Evolutionary conservation across 768 basidiomycete species (phyloP).

Genomic region (Dacryopinax spathularia): DNA sequence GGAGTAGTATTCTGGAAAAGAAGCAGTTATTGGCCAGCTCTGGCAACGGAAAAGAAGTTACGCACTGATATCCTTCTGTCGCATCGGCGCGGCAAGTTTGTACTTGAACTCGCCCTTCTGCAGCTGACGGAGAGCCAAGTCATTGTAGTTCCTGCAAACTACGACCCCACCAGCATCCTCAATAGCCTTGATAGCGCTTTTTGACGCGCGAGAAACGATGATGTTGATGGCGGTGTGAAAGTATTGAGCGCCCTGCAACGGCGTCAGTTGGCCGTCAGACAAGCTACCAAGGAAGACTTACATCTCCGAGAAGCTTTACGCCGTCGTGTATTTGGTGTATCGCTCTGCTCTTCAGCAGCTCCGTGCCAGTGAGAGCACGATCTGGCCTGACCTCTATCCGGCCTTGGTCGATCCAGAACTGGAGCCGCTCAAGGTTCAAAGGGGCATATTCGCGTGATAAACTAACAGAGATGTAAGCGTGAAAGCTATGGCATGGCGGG

Average conservation of each 20-base stretch:
- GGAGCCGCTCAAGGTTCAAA: constrained; percentile 75
- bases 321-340: constrained; percentile 82
- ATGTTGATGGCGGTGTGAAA: constrained; percentile 64
- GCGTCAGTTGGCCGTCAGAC: constrained; percentile 4
- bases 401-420: constrained; percentile 80
- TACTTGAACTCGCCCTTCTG: constrained; percentile 58
- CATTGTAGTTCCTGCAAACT: constrained; percentile 84
- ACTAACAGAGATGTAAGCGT: constrained; percentile 27
- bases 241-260: constrained; percentile 44
- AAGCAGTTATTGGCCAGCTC: constrained; percentile 8
- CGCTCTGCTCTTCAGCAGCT: constrained; percentile 72
- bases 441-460: constrained; percentile 64
- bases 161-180: constrained; percentile 71
- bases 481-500: not conserved
- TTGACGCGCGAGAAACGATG: constrained; percentile 69
- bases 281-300: constrained; percentile 25
- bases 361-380: constrained; percentile 74
- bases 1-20: constrained; percentile 57
- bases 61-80: constrained; percentile 71
- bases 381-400: constrained; percentile 63
- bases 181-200: constrained; percentile 71
- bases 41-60: constrained; percentile 11
- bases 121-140: constrained; percentile 65
- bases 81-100: constrained; percentile 64
- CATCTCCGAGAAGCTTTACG: constrained; percentile 78